Conservation (phyloP, 2,329 filamentous ascomycete genomes). For the Coniochaeta hoffmannii region DNA sequence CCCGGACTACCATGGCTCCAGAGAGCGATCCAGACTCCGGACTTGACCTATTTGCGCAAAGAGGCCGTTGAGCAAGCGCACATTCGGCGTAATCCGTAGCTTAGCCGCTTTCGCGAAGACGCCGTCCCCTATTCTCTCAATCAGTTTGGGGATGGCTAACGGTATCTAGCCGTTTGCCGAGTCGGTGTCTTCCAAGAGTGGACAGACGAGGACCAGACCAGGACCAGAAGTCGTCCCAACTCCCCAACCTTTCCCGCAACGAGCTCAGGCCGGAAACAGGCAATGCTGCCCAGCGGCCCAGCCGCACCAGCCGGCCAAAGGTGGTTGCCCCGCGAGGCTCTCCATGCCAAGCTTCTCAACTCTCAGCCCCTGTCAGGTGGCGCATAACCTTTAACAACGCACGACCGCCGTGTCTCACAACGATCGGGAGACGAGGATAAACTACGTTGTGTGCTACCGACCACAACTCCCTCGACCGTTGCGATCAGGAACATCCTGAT, state of each 20-base stretch:
- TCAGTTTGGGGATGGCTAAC: not conserved
- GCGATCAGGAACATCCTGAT: not conserved
- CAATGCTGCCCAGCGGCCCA: too few relatives aligned
- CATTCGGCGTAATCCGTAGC: not conserved
- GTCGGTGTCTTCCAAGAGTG: not conserved
- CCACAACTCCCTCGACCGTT: not conserved
- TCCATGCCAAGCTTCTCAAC: not conserved
- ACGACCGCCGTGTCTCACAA: not conserved
- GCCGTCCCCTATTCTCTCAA: not conserved
- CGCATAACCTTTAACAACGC: not conserved
- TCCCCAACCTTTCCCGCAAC: too few relatives aligned
- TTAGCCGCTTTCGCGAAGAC: not conserved
- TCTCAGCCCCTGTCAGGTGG: not conserved
- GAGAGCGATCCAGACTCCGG: not conserved
- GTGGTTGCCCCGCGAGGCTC: not conserved
- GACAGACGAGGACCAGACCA: too few relatives aligned
- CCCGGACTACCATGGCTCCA: not conserved
- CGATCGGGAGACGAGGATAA: not conserved
- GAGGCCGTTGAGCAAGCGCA: not conserved
- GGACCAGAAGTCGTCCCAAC: not conserved
- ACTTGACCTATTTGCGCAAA: constrained; percentile 1
- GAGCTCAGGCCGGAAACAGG: too few relatives aligned
- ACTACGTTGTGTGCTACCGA: not conserved
- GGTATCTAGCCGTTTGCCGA: not conserved
- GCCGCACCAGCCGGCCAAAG: not conserved